Evolutionary conservation across 2,329 filamentous ascomycete species (phyloP).

Genomic region (Anisogramma anomala): DNA sequence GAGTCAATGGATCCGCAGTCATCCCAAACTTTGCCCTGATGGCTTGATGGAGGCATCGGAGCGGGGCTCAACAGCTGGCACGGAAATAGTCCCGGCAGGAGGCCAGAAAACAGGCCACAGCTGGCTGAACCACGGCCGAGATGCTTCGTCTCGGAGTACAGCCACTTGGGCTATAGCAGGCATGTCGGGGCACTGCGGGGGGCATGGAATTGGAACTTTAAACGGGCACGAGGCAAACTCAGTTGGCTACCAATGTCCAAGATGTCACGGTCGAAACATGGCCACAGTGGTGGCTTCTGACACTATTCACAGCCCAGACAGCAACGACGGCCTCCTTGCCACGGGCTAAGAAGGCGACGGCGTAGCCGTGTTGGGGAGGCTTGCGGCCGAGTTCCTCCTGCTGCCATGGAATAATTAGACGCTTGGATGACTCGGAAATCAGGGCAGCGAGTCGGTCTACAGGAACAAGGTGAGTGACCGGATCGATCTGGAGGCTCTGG

Average conservation of each 20-base stretch:
- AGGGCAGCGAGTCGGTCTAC: slow-evolving; percentile 4
- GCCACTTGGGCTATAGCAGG: too few species aligned
- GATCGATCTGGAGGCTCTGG: slow-evolving; percentile 1
- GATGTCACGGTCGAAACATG: too few species aligned
- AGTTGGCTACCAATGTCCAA: too few species aligned
- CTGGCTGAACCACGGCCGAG: background rate
- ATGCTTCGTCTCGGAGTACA: too few species aligned
- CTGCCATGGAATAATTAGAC: background rate
- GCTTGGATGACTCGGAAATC: slow-evolving; percentile 1
- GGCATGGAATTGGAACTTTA: too few species aligned
- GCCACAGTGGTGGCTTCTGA: too few species aligned
- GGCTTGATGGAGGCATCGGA: background rate
- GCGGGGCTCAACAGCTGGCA: background rate
- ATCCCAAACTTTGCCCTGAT: background rate
- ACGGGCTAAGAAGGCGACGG: too few species aligned
- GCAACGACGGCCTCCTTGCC: too few species aligned
- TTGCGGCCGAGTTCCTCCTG: background rate
- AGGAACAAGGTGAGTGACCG: background rate
- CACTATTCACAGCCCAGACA: too few species aligned
- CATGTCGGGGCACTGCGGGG: too few species aligned
- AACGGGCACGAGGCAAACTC: too few species aligned
- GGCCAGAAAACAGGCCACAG: background rate
- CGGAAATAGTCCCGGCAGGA: background rate
- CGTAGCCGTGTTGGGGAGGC: too few species aligned
- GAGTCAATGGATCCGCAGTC: slow-evolving; percentile 1